A percentile compares a stretch with the other conserved stretches of the same genome.
Evolutionary conservation across 2,329 filamentous ascomycete genomes (phyloP).

Genomic region (Apiospora hydei): DNA sequence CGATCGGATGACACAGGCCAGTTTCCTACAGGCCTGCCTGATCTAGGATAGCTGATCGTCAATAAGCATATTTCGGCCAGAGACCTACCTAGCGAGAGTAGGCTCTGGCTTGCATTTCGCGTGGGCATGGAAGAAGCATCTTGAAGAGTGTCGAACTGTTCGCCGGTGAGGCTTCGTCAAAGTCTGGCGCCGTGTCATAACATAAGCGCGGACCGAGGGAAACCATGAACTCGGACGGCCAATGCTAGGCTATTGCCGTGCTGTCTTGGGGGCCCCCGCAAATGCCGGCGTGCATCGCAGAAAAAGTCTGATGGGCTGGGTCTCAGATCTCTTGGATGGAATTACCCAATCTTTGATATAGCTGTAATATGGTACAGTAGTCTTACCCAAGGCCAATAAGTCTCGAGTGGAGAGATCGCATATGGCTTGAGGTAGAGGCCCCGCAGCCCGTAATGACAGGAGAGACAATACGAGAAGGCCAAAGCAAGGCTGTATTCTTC

Average conservation of each 20-base stretch:
- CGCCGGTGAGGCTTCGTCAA: constrained; percentile 11
- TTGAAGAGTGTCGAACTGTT: not conserved
- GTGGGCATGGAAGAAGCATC: not conserved
- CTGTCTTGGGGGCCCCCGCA: not conserved
- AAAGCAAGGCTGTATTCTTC: not conserved
- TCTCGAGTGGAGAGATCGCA: not conserved
- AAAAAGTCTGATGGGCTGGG: not conserved
- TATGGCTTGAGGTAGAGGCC: not conserved
- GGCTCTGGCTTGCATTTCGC: constrained; percentile 7
- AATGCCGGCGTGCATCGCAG: not conserved
- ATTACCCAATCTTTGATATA: not conserved
- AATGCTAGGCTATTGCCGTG: not conserved
- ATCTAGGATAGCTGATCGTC: not conserved
- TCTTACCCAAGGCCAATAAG: not conserved
- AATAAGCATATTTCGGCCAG: not conserved
- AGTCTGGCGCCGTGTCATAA: not conserved
- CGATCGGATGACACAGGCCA: not conserved
- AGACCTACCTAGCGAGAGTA: not conserved
- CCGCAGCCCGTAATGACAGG: not conserved
- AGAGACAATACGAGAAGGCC: constrained; percentile 10
- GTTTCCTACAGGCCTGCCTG: not conserved
- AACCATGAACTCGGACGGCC: constrained; percentile 6
- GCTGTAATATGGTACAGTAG: not conserved
- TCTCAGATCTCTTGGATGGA: not conserved
- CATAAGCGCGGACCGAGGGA: constrained; percentile 8